These are phyloP conservation scores for Paramecium primaurelia DNA, from an alignment of 73 alveolate species.

Conservation along the genomic window DNA sequence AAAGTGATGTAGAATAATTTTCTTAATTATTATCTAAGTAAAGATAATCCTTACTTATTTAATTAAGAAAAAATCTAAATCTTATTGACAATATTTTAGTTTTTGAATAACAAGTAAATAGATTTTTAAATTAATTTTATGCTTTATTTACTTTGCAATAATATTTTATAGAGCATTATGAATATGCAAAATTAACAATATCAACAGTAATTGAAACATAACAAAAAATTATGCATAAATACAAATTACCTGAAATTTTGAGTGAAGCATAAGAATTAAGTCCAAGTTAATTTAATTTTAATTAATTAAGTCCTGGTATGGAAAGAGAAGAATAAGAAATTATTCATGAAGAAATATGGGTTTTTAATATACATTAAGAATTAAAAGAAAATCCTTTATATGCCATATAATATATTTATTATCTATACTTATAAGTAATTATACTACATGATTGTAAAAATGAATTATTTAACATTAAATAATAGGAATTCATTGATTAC, in stretches of 20 bases:
- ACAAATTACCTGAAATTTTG: neutral
- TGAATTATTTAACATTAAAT: neutral
- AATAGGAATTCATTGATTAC: neutral
- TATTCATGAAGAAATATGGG: neutral
- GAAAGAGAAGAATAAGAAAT: neutral
- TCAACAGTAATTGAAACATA: neutral
- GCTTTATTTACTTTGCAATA: neutral
- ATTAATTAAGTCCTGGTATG: neutral
- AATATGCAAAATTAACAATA: neutral
- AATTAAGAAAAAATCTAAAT: neutral
- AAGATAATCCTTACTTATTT: neutral
- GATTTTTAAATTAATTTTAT: neutral
- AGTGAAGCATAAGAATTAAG: neutral
- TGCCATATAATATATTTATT: neutral
- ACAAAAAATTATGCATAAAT: neutral
- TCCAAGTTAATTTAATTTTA: neutral
- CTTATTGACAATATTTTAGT: neutral
- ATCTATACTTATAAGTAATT: neutral
- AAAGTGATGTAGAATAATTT: neutral
- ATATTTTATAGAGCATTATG: neutral
- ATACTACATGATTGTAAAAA: neutral
- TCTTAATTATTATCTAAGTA: neutral
- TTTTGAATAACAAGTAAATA: neutral
- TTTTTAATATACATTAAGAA: neutral
- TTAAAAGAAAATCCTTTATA: neutral